phyloP scores from a whole-genome alignment of 108 stramenopile species.

The Epithemia pelagica region DNA sequence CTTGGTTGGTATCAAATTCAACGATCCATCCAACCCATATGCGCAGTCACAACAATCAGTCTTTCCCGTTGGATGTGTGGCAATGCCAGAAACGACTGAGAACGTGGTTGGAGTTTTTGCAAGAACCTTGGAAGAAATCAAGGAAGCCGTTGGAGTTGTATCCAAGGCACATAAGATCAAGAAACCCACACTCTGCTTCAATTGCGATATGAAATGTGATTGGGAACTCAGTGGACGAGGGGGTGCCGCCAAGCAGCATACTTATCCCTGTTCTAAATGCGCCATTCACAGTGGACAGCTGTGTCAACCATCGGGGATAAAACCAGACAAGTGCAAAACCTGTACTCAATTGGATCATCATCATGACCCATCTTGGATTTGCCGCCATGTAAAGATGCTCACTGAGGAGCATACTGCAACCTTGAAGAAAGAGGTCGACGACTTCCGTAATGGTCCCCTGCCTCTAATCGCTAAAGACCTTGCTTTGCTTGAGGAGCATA shows the following conservation, averaged over 20 bases:
- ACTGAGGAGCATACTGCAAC: neutral
- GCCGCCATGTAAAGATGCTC: neutral
- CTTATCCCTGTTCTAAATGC: neutral
- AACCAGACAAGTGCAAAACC: neutral
- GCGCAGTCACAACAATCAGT: neutral
- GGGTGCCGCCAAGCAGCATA: neutral
- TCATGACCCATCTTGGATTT: too few relatives aligned
- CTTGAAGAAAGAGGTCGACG: neutral
- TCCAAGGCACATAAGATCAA: too few relatives aligned
- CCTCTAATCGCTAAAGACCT: neutral
- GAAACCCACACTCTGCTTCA: neutral
- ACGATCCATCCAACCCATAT: neutral
- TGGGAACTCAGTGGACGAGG: neutral
- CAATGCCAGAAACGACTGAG: neutral
- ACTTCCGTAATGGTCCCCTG: neutral
- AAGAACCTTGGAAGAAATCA: neutral
- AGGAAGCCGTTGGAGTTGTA: too few relatives aligned
- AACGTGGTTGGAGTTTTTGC: neutral
- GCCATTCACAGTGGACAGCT: neutral
- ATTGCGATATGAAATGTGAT: neutral
- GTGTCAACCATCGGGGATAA: neutral
- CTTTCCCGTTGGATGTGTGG: neutral
- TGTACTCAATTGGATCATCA: too few relatives aligned
- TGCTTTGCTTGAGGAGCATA: neutral
- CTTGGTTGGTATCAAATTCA: neutral